These are phyloP conservation scores for Ambrosia trifida DNA, from an alignment of 129 eudicot genomes.

Conservation along the genomic window DNA sequence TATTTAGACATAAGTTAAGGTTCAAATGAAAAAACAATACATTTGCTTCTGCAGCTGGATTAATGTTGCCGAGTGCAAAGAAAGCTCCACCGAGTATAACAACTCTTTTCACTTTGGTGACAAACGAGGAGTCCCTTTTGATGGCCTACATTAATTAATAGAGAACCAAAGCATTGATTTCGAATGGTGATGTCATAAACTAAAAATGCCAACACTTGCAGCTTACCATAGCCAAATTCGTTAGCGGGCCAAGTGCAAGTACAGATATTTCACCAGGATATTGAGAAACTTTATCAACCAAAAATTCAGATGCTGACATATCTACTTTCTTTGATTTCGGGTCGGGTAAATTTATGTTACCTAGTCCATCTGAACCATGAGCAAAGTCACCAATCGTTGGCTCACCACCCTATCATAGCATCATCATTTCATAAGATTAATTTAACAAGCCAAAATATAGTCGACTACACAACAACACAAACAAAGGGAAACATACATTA, in stretches of 20 bases:
- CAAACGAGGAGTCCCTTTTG: constrained; percentile 92
- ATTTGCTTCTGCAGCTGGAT: constrained; percentile 99
- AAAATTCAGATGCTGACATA: constrained; percentile 74
- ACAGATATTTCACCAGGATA: constrained; percentile 90
- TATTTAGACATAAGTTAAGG: no score
- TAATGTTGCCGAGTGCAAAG: constrained; percentile 90
- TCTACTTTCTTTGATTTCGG: constrained; percentile 70
- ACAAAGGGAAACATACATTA: no score
- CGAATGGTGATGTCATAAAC: neutral
- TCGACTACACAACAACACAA: no score
- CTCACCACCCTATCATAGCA: constrained; percentile 57
- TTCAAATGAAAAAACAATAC: constrained; percentile 44
- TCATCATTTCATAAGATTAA: neutral
- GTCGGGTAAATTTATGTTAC: constrained; percentile 55
- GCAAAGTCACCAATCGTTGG: constrained; percentile 78
- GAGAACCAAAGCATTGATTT: neutral
- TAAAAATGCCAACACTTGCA: neutral
- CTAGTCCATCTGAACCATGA: constrained; percentile 90
- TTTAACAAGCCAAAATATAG: no score
- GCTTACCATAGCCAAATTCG: constrained; percentile 87
- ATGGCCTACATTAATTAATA: constrained; percentile 65
- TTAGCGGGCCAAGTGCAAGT: constrained; percentile 93
- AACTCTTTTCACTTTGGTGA: constrained; percentile 73
- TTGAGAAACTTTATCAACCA: constrained; percentile 83
- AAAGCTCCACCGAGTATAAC: constrained; percentile 96